Evolutionary conservation across 2,329 filamentous ascomycete genomes (phyloP), one percentile per base, ranked within the genome.

Genomic region (Aureobasidium lini): DNA sequence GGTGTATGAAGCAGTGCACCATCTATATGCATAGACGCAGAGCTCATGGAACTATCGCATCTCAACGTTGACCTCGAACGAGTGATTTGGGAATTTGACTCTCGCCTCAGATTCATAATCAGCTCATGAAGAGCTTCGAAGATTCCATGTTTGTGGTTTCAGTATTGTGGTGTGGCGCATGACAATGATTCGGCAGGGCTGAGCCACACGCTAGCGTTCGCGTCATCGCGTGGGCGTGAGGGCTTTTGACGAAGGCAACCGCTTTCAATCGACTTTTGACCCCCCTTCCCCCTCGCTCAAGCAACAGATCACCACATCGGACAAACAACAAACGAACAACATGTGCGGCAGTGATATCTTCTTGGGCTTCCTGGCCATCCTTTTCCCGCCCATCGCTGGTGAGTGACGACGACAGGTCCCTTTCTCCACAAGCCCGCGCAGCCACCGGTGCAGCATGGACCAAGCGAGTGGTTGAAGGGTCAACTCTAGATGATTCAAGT

Each of bases 291-390:
- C 34, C 13, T 39, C 34, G 16, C 48, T 5, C 48, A 52, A 52
- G 32, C 47, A 49, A 15, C 36, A 37, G 10, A 32, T 18, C 37
- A 54, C 13, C 28, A 54, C 39, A 29, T 9, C 39, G 32, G 18
- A 54, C 10, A 36, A 8, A 46, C 18, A 44, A n/a, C 23, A 40
- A 29, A 59, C 54, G 10, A 60, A 16, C 63, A 77, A 16, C 44
- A 84, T 84, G 82, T 84, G 82, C 71, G 75, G 80, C 68, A 78
- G 79, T 66, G 83, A 85, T 72, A 76, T 83, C 64, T 84, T 85
- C 67, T 74, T 85, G 66, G 82, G 78, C 69, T 71, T 85, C 52
- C 73, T 86, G 63, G 81, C 82, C 68, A 75, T 85, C 68, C 77
- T 85, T 68, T 85, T 85, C 71, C 82, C 82, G 34, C 80, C 80